Base-by-base conservation (phyloP, 768 basidiomycete species). In the Hypholoma sublateritium region DNA sequence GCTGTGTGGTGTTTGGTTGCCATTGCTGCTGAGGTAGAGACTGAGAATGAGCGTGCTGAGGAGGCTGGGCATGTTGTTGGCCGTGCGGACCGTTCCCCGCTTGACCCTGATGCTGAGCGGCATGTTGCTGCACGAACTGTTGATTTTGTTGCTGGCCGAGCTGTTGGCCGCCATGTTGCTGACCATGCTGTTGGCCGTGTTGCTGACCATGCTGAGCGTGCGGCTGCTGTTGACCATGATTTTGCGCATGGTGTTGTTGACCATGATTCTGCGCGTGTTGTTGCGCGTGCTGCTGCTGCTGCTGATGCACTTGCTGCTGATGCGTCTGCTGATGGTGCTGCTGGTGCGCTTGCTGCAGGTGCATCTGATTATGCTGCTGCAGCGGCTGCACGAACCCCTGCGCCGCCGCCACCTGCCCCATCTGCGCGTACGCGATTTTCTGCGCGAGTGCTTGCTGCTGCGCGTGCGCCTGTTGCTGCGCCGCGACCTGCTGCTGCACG, bases 391-490 rank as follows among this genome's bases (percentile, higher is more conserved):
- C 32, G 13, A 16, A n/a, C 8, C 22, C 22, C 22, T 47, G 42
- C 14, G 25, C 42, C 19, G 25, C 12, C 36, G 32, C 53, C 35
- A 55, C 32, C 24, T 60, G 47, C 45, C 55, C 60, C 4, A 35
- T 17, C 28, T 53, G 43, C 17, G 43, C 46, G 14, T 32, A 47
- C 4, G 46, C n/a, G 16, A 53, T 44, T 16, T 53, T 43, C 43
- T 53, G 52, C 17, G 17, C 43, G 25, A 53, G 19, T 9, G 42
- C 42, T 51, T 60, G 59, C 48, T 59, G 65, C 24, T 63, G 59
- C n/a, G 58, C 55, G 24, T 58, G 65, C 34, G 59, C 58, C 21
- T 65, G 62, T 25, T 63, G 62, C 22, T 60, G 62, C 0, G 58
- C 49, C 22, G 59, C 39, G 34, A 42, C 49, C 39, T 66, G 44